phyloP scores from a whole-genome alignment of 2,329 filamentous ascomycete genomes.

The Fusarium burgessii region DNA sequence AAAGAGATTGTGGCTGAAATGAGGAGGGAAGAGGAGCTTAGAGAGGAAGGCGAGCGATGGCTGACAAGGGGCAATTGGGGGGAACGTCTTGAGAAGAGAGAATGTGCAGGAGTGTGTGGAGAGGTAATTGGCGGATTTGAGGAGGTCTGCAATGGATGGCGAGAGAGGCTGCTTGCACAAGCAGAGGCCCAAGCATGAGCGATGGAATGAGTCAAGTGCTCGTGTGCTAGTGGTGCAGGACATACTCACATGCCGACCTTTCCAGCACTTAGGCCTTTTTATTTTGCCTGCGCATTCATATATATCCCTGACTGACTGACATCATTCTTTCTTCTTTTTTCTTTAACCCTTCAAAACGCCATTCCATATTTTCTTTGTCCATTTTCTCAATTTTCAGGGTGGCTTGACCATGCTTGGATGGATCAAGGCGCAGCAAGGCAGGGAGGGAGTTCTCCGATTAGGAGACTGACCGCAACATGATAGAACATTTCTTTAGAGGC shows the following conservation, averaged over 20 bases:
- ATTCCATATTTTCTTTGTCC: constrained; percentile 28
- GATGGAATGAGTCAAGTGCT: constrained; percentile 4
- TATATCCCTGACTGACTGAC: constrained; percentile 5
- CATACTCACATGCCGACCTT: constrained; percentile 14
- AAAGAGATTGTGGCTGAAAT: constrained; percentile 89
- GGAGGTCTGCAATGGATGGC: constrained; percentile 87
- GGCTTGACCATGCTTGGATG: constrained; percentile 30
- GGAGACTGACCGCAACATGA: constrained; percentile 26
- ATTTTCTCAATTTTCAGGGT: constrained; percentile 18
- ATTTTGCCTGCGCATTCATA: constrained; percentile 16
- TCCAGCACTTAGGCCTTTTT: constrained; percentile 9
- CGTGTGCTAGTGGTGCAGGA: constrained; percentile 28
- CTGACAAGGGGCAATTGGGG: constrained; percentile 87
- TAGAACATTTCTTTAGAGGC: constrained; percentile 42
- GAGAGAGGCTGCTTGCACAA: constrained; percentile 77
- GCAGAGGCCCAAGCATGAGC: constrained; percentile 61
- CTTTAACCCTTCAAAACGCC: constrained; percentile 1
- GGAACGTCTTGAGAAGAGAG: constrained; percentile 77
- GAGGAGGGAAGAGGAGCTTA: constrained; percentile 82
- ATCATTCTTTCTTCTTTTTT: constrained; percentile 16
- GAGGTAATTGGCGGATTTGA: constrained; percentile 95
- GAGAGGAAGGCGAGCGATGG: constrained; percentile 86
- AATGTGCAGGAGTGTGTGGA: constrained; percentile 85
- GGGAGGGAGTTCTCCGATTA: constrained; percentile 26
- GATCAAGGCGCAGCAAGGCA: constrained; percentile 34